Base-by-base conservation (phyloP, 257 asterid genomes). In the Nicotiana otophora region DNA sequence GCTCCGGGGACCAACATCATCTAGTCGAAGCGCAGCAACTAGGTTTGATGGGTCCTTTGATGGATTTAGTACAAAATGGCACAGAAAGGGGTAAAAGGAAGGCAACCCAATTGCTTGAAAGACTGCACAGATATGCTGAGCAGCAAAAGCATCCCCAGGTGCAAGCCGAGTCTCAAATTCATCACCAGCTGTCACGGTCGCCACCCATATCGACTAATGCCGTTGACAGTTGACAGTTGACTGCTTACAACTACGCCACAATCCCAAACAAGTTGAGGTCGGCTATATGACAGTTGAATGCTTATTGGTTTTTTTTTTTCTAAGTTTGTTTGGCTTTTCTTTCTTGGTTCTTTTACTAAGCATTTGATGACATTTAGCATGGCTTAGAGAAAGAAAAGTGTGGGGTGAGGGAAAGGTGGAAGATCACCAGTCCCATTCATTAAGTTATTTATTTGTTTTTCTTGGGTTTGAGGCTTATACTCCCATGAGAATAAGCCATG, bases 21-120 rank as follows among this genome's bases (percentile, higher is more conserved):
- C 77, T 79, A 33, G 67, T 77, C 5, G 86, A 83, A 64, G 82
- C 77, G 5, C 77, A 68, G 54, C 68, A 80, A 36, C 82, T 78
- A 51, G 86, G 79, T 64, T 30, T 81, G 54, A 5, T 51, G 66
- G 84, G 68, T 31, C 84, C 84, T 54, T 68, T 81, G 57, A 67
- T 4, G 36, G 77, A 81, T 54, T 53, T 83, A 17, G 83, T 42
- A 39, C 68, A 78, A 54, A 83, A 20, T 23, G 86, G 83, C 10
- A 83, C 86, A 17, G 61, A 72, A 66, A 78, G 80, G 42, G 86
- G 82, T 70, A 65, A 46, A 53, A 57, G 80, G 23, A 83, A 78
- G 68, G 86, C 83, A 0, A 55, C 82, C 60, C 67, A 81, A 31
- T 39, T 83, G 70, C 85, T 77, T 20, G 80, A 83, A 74, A 77